Conservation (phyloP, 768 basidiomycete species). For the Suillus subaureus region DNA sequence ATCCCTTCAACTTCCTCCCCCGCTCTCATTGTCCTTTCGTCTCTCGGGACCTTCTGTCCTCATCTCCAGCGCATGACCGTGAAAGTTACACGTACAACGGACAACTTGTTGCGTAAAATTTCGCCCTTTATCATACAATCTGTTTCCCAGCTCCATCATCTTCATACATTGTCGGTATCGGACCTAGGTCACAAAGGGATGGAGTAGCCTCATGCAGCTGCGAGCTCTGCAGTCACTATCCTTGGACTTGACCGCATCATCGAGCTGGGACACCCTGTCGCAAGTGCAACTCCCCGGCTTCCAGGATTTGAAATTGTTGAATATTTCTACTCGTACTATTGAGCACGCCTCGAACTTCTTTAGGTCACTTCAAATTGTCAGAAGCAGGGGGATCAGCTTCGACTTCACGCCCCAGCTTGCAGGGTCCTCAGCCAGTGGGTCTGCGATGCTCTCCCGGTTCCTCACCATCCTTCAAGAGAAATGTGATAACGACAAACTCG, state of each 20-base stretch:
- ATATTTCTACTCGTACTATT: too few species aligned
- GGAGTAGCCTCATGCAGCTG: too few species aligned
- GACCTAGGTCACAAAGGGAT: background rate
- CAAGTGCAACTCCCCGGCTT: too few species aligned
- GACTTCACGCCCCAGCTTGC: too few species aligned
- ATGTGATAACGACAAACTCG: background rate
- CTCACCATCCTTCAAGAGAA: background rate
- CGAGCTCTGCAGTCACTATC: too few species aligned
- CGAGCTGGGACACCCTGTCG: too few species aligned
- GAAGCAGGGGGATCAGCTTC: too few species aligned
- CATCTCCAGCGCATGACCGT: background rate
- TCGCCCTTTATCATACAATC: background rate
- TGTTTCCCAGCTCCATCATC: background rate
- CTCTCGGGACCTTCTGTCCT: background rate
- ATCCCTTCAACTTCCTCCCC: background rate
- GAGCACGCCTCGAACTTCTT: too few species aligned
- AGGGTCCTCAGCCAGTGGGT: background rate
- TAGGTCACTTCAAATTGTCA: too few species aligned
- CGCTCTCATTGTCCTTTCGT: background rate
- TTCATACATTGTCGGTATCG: background rate
- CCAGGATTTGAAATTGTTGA: too few species aligned
- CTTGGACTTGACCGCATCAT: too few species aligned
- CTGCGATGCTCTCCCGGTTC: background rate
- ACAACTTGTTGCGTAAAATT: background rate
- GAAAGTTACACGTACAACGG: background rate